phyloP scores from a whole-genome alignment of 1,284 basidiomycete species.

The Trichosporon sp. region DNA sequence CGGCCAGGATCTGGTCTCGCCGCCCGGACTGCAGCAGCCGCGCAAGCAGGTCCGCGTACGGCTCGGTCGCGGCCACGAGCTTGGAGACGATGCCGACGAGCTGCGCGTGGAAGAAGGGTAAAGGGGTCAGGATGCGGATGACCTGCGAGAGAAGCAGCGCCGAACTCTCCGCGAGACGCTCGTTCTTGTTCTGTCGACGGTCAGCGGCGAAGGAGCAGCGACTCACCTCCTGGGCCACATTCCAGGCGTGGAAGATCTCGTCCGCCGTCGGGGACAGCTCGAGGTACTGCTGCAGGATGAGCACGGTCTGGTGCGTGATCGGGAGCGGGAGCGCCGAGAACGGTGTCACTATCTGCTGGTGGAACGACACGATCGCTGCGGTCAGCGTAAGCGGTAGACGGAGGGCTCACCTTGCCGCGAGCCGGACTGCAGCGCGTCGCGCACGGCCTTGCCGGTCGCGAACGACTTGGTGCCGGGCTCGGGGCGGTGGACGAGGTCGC shows the following conservation, averaged over 20 bases:
- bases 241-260: slow-evolving; percentile 49
- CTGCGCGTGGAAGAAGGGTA: slow-evolving; percentile 48
- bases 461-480: slow-evolving; percentile 35
- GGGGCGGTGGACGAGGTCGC: slow-evolving; percentile 28
- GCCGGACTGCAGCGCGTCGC: slow-evolving; percentile 39
- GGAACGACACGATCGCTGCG: slow-evolving; percentile 45
- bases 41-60: slow-evolving; percentile 41
- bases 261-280: slow-evolving; percentile 44
- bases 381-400: slow-evolving; percentile 4
- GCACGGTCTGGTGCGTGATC: slow-evolving; percentile 45
- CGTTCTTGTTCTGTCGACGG: slow-evolving; percentile 35
- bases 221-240: slow-evolving; percentile 42
- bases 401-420: slow-evolving; percentile 40
- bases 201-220: neutral
- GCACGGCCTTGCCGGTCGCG: slow-evolving; percentile 39
- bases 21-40: slow-evolving; percentile 42
- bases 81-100: slow-evolving; percentile 44
- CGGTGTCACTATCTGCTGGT: slow-evolving; percentile 47
- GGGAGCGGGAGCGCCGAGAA: slow-evolving; percentile 41
- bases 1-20: slow-evolving; percentile 42
- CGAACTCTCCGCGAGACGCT: slow-evolving; percentile 36
- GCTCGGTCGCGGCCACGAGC: slow-evolving; percentile 36
- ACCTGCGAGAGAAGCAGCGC: slow-evolving; percentile 41
- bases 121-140: slow-evolving; percentile 41
- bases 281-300: slow-evolving; percentile 49